phyloP scores from a whole-genome alignment of 108 stramenopile species.

The Tribonema minus region DNA sequence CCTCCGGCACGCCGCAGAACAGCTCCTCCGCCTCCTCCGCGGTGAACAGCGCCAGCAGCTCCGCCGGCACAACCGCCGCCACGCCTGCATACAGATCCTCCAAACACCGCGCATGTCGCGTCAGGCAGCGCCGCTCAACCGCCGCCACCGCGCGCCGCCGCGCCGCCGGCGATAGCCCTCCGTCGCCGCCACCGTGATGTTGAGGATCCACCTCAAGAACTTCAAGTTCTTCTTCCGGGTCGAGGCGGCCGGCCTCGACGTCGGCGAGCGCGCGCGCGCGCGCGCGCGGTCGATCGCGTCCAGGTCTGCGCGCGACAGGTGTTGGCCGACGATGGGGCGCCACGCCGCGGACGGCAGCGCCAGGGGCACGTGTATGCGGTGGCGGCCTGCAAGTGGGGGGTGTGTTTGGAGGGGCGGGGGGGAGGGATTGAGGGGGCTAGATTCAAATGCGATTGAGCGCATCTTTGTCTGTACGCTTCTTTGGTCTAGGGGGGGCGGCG shows the following conservation, averaged over 20 bases:
- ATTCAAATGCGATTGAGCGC: too few species aligned
- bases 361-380: constrained; percentile 43
- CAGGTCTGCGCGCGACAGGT: constrained; percentile 40
- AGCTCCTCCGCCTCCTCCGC: constrained; percentile 50
- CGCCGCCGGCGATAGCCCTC: neutral
- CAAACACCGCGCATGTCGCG: constrained; percentile 11
- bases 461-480: too few species aligned
- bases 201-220: constrained; percentile 6
- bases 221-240: constrained; percentile 24
- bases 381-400: too few species aligned
- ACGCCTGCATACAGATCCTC: constrained; percentile 39
- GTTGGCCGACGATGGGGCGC: constrained; percentile 50
- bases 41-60: constrained; percentile 47
- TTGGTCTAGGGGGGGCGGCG: too few species aligned
- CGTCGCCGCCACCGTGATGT: neutral
- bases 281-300: constrained; percentile 47
- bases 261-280: constrained; percentile 35
- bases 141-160: constrained; percentile 15
- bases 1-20: constrained; percentile 47
- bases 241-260: constrained; percentile 23
- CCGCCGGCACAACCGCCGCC: constrained; percentile 44
- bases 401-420: too few species aligned
- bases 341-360: constrained; percentile 53
- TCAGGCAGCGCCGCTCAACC: constrained; percentile 34
- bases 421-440: too few species aligned